These are phyloP conservation scores for Colletotrichum gigasporum DNA, from an alignment of 2,329 filamentous ascomycete genomes.

Conservation along the genomic window DNA sequence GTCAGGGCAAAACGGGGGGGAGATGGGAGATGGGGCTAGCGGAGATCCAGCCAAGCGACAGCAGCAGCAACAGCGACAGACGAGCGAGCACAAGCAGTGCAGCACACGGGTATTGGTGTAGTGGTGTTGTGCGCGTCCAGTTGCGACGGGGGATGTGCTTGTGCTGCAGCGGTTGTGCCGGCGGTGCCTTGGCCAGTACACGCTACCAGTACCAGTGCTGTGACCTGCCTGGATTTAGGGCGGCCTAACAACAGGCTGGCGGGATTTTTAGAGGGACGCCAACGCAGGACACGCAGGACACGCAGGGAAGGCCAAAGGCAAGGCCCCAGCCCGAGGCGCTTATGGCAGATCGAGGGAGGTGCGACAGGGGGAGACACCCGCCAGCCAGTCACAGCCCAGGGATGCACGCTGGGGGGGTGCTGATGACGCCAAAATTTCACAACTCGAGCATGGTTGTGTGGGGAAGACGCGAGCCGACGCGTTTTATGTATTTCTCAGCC, in stretches of 20 bases:
- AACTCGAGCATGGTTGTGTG: constrained; percentile 11
- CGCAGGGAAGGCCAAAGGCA: constrained; percentile 18
- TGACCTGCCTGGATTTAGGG: neutral
- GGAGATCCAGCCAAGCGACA: constrained; percentile 16
- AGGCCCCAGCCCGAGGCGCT: constrained; percentile 24
- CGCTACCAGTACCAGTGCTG: no score
- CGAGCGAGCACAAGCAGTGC: no score
- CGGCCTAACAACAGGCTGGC: no score
- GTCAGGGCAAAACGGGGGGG: constrained; percentile 15
- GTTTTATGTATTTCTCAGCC: constrained; percentile 21
- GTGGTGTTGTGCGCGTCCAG: constrained; percentile 25
- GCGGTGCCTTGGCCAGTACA: no score
- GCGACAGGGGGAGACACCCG: constrained; percentile 14
- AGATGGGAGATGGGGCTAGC: constrained; percentile 20
- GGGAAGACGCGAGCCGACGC: constrained; percentile 14
- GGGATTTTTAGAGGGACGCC: constrained; percentile 18
- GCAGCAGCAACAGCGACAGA: constrained; percentile 5
- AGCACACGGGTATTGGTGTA: no score
- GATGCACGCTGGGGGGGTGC: constrained; percentile 7
- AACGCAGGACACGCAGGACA: constrained; percentile 10
- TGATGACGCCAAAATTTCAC: constrained; percentile 29
- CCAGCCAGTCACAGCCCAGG: neutral
- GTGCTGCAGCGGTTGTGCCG: neutral
- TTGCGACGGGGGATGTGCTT: neutral
- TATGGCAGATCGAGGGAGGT: constrained; percentile 30